These are phyloP conservation scores for Malassezia globosa DNA, from an alignment of 1,284 basidiomycete species.

Conservation along the genomic window DNA sequence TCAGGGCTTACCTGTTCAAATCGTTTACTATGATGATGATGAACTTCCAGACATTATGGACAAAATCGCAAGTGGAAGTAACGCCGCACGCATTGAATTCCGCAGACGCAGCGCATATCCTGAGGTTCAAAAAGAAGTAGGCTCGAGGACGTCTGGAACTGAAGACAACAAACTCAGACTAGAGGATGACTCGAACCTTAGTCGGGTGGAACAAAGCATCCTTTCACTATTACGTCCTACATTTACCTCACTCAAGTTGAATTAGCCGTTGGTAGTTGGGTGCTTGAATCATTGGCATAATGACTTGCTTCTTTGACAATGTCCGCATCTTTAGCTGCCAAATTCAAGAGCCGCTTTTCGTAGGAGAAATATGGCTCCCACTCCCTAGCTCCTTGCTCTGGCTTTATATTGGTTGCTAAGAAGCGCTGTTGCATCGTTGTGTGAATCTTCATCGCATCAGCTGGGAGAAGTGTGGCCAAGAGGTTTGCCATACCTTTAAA, in stretches of 20 bases:
- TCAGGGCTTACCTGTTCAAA: constrained; percentile 12
- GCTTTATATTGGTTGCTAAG: constrained; percentile 6
- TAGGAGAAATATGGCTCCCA: constrained; percentile 16
- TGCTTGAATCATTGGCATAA: neutral
- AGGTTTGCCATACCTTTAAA: constrained; percentile 11
- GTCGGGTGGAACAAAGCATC: constrained; percentile 14
- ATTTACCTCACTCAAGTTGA: neutral
- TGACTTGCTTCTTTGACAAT: constrained; percentile 8
- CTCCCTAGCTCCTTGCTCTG: neutral
- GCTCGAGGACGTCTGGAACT: neutral
- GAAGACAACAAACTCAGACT: neutral
- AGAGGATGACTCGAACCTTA: constrained; percentile 8
- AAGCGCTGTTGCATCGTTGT: constrained; percentile 14
- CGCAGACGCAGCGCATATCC: constrained; percentile 10
- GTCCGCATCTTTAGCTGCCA: constrained; percentile 12
- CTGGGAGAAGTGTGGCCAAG: constrained; percentile 4
- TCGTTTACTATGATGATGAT: constrained; percentile 17
- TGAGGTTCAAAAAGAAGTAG: neutral
- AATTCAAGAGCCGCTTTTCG: constrained; percentile 14
- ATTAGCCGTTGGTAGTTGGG: neutral
- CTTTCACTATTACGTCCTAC: constrained; percentile 11
- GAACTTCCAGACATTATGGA: constrained; percentile 17
- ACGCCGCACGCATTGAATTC: constrained; percentile 16
- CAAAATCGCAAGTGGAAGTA: constrained; percentile 14
- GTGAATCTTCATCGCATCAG: constrained; percentile 13